phyloP scores from a whole-genome alignment of 2,329 filamentous ascomycete species.

The Teratosphaeria destructans region DNA sequence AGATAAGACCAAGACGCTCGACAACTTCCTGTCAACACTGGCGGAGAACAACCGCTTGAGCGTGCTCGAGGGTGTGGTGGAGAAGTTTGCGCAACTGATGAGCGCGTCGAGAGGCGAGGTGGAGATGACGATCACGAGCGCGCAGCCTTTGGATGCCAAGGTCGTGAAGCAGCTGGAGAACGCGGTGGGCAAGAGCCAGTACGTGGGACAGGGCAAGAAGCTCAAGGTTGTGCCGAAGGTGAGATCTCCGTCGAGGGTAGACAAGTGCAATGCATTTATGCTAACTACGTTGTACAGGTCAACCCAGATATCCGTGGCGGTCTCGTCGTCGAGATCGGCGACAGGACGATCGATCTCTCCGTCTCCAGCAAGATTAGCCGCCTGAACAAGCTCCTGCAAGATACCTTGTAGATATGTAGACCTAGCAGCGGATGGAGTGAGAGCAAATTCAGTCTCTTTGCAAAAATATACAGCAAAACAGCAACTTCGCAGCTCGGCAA shows the following conservation, averaged over 20 bases:
- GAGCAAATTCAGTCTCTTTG: background rate
- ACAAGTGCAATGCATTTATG: background rate
- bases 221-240: slow-evolving; percentile 89
- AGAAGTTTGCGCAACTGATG: slow-evolving; percentile 83
- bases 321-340: slow-evolving; percentile 89
- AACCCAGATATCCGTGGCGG: slow-evolving; percentile 92
- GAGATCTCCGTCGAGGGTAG: background rate
- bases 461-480: background rate
- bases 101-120: slow-evolving; percentile 84
- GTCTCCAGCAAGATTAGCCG: slow-evolving; percentile 90
- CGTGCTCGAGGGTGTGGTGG: slow-evolving; percentile 67
- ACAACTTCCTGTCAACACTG: slow-evolving; percentile 85
- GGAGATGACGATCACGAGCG: slow-evolving; percentile 83
- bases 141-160: slow-evolving; percentile 79
- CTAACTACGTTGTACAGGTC: slow-evolving; percentile 46
- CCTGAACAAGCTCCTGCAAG: slow-evolving; percentile 98
- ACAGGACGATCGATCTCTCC: slow-evolving; percentile 95
- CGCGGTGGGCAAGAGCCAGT: slow-evolving; percentile 80
- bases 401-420: slow-evolving; percentile 71
- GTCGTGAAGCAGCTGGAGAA: slow-evolving; percentile 76
- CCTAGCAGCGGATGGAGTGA: background rate
- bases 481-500: background rate
- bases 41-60: slow-evolving; percentile 94
- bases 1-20: slow-evolving; percentile 68
- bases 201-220: slow-evolving; percentile 87